Conservation (phyloP, 2,329 filamentous ascomycete species). For the Bipolaris victoriae region DNA sequence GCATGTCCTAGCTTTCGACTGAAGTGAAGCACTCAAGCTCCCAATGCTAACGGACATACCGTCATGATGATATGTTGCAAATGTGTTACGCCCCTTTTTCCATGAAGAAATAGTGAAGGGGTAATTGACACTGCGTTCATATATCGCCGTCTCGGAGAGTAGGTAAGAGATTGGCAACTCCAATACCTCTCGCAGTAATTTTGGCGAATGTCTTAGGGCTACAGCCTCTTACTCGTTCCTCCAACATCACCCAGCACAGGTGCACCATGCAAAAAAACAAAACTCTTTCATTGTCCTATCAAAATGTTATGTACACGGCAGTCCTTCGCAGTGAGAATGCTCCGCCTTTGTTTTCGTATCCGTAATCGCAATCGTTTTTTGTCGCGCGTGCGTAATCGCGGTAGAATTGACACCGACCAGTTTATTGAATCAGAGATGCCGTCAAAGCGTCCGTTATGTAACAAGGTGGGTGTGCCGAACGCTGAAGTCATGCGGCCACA, state of each 20-base stretch:
- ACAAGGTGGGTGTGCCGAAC: constrained; percentile 99
- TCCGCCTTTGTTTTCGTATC: background rate
- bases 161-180: constrained; percentile 34
- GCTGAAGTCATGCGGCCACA: constrained; percentile 89
- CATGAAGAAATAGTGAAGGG: constrained; percentile 39
- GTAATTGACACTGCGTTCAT: constrained; percentile 49
- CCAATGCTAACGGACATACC: background rate
- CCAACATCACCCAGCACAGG: constrained; percentile 7
- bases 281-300: constrained; percentile 13
- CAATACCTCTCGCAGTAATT: constrained; percentile 38
- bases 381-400: constrained; percentile 9
- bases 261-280: constrained; percentile 1
- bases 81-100: constrained; percentile 49
- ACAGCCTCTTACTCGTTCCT: background rate
- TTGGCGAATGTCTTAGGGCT: constrained; percentile 23
- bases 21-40: background rate
- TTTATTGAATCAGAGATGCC: constrained; percentile 86
- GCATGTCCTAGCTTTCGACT: background rate
- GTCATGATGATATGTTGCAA: constrained; percentile 32
- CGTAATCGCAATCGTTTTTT: background rate
- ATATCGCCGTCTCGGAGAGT: constrained; percentile 48
- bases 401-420: constrained; percentile 59
- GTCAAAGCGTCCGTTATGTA: constrained; percentile 93
- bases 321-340: background rate
- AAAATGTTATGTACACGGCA: constrained; percentile 6